Conservation (phyloP, 75 land plant genomes). For the Azolla pinnata region DNA sequence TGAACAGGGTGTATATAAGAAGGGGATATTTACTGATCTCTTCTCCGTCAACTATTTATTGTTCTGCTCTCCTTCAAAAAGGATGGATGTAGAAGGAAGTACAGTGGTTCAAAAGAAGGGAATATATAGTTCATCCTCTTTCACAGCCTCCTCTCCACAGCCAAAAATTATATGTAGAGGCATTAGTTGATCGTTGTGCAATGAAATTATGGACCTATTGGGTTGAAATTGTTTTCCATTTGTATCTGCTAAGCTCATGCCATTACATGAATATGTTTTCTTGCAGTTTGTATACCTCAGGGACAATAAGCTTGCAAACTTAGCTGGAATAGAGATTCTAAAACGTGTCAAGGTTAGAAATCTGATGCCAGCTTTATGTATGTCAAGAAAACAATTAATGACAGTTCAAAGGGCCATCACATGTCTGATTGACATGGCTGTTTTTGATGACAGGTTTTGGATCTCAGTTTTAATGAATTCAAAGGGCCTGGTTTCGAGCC, state of each 20-base stretch:
- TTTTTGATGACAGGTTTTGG: slow-evolving; percentile 56
- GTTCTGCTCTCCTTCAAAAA: too few species aligned
- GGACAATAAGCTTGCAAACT: slow-evolving; percentile 75
- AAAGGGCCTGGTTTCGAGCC: slow-evolving; percentile 93
- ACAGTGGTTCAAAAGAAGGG: background rate
- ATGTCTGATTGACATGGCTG: background rate
- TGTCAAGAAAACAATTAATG: too few species aligned
- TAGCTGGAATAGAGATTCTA: slow-evolving; percentile 82
- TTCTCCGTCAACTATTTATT: too few species aligned
- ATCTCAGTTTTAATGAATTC: slow-evolving; percentile 92
- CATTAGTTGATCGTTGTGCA: too few species aligned
- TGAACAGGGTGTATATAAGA: background rate
- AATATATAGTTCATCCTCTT: background rate
- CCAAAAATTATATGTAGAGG: too few species aligned
- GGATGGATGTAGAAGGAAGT: background rate
- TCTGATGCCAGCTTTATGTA: too few species aligned
- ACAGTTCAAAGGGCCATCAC: background rate
- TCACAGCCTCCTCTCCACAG: too few species aligned
- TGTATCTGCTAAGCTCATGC: background rate
- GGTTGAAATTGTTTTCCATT: background rate
- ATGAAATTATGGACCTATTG: too few species aligned
- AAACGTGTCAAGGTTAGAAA: slow-evolving; percentile 69
- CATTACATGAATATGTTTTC: slow-evolving; percentile 6
- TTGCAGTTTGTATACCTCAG: slow-evolving; percentile 93
- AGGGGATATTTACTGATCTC: too few species aligned